Base-by-base conservation (phyloP, 768 basidiomycete genomes). In the Termitomyces sp. region DNA sequence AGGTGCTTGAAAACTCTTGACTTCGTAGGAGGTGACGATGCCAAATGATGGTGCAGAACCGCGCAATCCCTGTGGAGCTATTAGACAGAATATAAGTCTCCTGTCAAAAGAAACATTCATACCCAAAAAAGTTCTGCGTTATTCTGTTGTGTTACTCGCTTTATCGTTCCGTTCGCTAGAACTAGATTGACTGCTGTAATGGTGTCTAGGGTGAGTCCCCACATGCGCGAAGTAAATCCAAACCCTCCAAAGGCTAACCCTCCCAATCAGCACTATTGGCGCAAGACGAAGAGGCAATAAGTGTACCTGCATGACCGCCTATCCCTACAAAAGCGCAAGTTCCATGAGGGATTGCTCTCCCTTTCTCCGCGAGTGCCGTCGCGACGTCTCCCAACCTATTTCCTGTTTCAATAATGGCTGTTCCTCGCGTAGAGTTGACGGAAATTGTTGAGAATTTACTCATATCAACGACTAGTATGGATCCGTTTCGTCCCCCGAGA, bases 251-350 rank as follows among this genome's bases (percentile, higher is more conserved):
- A 80, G 1, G 68, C 75, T 77, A 31, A 9, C 31, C 14, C 5
- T 29, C 2, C 25, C 10, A 9, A 14, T 59, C 37, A 52, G 37
- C 6, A 14, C 12, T 11, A 34, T 14, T 38, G n/a, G 4, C 40
- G 12, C 14, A 32, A 57, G 43, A 45, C 55, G 4, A 48, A 20
- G 7, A 17, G 8, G 29, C n/a, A 53, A 15, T 5, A 3, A 47
- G 17, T 51, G 0, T 47, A 72, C 81, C 72, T 52, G 80, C 72
- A 66, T 83, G 82, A 6, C 83, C 82, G 12, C 84, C 83, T 56
- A 82, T 79, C 1, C 82, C 84, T 20, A 82, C 77, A 55, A 79
- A 77, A 3, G 81, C 74, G 63, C 84, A 86, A 1, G 78, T 79
- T 0, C 85, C 84, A 63, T 85, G 84, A 9, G 82, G 80, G 6